Evolutionary conservation across 2,329 filamentous ascomycete genomes (phyloP), one percentile per base, ranked within the genome.

Genomic region (Niveomyces coronatus): DNA sequence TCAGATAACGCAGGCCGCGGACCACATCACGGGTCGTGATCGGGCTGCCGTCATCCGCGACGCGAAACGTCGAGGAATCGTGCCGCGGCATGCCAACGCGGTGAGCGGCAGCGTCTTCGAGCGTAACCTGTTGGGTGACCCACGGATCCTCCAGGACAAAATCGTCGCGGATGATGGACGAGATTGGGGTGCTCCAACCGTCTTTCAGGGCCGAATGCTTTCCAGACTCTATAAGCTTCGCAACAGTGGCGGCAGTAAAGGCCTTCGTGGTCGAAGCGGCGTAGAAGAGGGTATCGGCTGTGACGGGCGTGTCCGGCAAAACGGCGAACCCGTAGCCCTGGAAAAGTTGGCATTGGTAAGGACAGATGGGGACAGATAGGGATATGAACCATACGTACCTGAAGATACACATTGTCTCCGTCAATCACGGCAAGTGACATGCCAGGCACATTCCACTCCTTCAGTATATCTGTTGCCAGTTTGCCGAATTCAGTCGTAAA

Each of bases 241-340:
- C 46, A 9, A 74, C 49, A 0, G 58, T 58, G 1, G 66, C 67
- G 4, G 68, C 62, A 1, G 64, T 69, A 41, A 70, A 61, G 6
- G 67, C 63, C 48, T 74, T 75, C 17, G 67, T 70, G 4, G 61
- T 69, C 41, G 65, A 70, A 5, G 63, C 71, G 6, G 60, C 57
- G 42, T 65, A 67, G 50, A 70, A 73, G 2, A 74, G 53, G 0
- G 68, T 71, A 20, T 62, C 52, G 44, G 4, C 56, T 57, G 35
- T 56, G 45, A 23, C 62, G 62, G 39, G 61, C 61, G 4, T 59
- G 65, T 58, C 64, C 49, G 16, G 46, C 4, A 34, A 14, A 5
- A 20, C 16, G n/a, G 31, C 31, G 11, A 19, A 34, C 18, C 31
- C 31, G 19, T 19, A 34, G 31, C 31, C 31, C 31, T 34, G 13